These are phyloP conservation scores for Nemania bipapillata DNA, from an alignment of 2,329 filamentous ascomycete species.

Conservation along the genomic window DNA sequence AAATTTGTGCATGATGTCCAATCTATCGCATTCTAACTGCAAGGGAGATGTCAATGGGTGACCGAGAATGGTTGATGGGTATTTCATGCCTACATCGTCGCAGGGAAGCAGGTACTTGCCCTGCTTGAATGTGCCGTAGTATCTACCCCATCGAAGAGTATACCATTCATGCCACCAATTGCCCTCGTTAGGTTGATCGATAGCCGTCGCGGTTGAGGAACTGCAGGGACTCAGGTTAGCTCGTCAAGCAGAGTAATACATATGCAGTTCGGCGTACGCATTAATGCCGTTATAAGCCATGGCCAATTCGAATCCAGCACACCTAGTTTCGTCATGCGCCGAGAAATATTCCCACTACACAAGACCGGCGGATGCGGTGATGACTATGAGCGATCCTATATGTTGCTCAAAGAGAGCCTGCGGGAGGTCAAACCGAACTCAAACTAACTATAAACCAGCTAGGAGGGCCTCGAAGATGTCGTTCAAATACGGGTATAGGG, in stretches of 20 bases:
- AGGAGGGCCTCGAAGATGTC: slow-evolving; percentile 33
- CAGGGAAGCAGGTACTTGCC: slow-evolving; percentile 81
- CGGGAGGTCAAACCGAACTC: slow-evolving; percentile 20
- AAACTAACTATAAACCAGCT: slow-evolving; percentile 25
- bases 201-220: slow-evolving; percentile 27
- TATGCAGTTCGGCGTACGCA: slow-evolving; percentile 28
- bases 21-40: slow-evolving; percentile 76
- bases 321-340: slow-evolving; percentile 21
- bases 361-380: slow-evolving; percentile 11
- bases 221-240: slow-evolving; percentile 17
- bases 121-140: slow-evolving; percentile 73
- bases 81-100: slow-evolving; percentile 69
- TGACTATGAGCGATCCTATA: background rate
- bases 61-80: background rate
- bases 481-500: slow-evolving; percentile 29
- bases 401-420: slow-evolving; percentile 21
- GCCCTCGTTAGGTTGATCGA: slow-evolving; percentile 22
- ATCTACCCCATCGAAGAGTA: slow-evolving; percentile 60
- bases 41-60: slow-evolving; percentile 28
- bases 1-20: slow-evolving; percentile 85
- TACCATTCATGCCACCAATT: slow-evolving; percentile 55
- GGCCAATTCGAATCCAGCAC: slow-evolving; percentile 19
- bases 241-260: background rate
- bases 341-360: slow-evolving; percentile 1
- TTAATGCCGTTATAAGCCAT: slow-evolving; percentile 36